Conservation (phyloP, 768 basidiomycete species). For the Mycena venus region DNA sequence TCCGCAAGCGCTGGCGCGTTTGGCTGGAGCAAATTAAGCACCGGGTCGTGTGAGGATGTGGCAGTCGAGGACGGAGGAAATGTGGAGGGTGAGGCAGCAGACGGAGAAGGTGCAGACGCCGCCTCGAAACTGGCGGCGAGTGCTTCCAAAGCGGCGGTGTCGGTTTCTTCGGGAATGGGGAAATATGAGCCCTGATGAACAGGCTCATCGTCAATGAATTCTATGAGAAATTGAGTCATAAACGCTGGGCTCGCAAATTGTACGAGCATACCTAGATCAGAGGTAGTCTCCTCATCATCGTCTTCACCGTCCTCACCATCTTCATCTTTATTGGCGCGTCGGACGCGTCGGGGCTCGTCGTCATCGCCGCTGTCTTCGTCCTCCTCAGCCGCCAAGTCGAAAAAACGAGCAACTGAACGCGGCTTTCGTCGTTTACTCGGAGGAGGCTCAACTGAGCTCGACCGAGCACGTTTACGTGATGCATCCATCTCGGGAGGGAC, state of each 20-base stretch:
- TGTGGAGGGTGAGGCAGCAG: too few relatives aligned
- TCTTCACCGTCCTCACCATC: neutral
- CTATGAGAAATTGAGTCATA: neutral
- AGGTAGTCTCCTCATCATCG: neutral
- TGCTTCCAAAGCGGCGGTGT: neutral
- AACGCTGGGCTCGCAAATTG: neutral
- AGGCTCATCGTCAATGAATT: neutral
- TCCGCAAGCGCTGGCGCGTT: neutral
- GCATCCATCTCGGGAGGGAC: too few relatives aligned
- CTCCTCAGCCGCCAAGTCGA: neutral
- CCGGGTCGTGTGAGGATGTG: neutral
- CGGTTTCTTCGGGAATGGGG: neutral
- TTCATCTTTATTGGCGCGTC: neutral
- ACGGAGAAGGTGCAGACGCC: neutral
- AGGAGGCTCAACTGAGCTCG: neutral
- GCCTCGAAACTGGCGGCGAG: neutral
- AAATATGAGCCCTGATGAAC: too few relatives aligned
- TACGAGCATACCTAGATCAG: neutral
- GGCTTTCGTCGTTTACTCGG: neutral
- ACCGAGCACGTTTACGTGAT: too few relatives aligned
- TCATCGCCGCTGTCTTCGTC: neutral
- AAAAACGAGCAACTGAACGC: neutral
- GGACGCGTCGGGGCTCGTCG: neutral
- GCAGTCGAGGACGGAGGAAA: neutral
- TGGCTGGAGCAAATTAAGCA: neutral